Conservation (phyloP, 1,284 basidiomycete species). For the Apiotrichum porosum region DNA sequence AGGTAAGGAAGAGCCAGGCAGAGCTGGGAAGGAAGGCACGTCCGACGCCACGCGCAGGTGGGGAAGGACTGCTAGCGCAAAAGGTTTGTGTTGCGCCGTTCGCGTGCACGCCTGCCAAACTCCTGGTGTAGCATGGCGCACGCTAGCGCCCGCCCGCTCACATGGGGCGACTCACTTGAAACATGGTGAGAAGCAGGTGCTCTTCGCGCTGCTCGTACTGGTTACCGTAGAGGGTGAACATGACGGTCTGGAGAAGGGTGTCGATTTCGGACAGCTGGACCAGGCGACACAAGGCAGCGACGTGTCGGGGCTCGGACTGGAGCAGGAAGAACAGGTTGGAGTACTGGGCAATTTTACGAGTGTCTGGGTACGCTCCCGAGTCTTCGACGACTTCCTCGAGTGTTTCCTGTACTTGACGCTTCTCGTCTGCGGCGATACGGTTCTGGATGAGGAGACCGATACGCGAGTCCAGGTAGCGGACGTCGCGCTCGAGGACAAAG, state of each 20-base stretch:
- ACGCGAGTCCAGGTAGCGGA: slow-evolving; percentile 93
- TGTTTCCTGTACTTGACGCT: slow-evolving; percentile 88
- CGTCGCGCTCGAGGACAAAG: slow-evolving; percentile 96
- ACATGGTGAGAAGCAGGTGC: slow-evolving; percentile 97
- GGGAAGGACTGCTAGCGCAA: no score
- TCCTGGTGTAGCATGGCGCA: no score
- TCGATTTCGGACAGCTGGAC: slow-evolving; percentile 96
- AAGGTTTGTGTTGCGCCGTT: no score
- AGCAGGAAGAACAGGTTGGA: slow-evolving; percentile 98
- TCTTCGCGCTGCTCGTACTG: slow-evolving; percentile 99
- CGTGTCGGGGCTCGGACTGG: slow-evolving; percentile 94
- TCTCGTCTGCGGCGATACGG: slow-evolving; percentile 93
- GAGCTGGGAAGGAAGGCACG: no score
- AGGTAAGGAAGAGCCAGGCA: no score
- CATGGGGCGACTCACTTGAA: slow-evolving; percentile 55
- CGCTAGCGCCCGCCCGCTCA: no score
- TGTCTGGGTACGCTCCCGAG: slow-evolving; percentile 78
- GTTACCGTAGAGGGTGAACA: slow-evolving; percentile 99
- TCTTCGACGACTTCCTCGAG: slow-evolving; percentile 85
- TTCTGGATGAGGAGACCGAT: slow-evolving; percentile 98
- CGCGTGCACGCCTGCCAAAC: no score
- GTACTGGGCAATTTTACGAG: slow-evolving; percentile 85
- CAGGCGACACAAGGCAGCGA: slow-evolving; percentile 93
- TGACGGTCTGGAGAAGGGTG: slow-evolving; percentile 97
- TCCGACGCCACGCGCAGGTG: no score